These are phyloP conservation scores for Pythium diclinum DNA, from an alignment of 352 stramenopile species.

Conservation along the genomic window DNA sequence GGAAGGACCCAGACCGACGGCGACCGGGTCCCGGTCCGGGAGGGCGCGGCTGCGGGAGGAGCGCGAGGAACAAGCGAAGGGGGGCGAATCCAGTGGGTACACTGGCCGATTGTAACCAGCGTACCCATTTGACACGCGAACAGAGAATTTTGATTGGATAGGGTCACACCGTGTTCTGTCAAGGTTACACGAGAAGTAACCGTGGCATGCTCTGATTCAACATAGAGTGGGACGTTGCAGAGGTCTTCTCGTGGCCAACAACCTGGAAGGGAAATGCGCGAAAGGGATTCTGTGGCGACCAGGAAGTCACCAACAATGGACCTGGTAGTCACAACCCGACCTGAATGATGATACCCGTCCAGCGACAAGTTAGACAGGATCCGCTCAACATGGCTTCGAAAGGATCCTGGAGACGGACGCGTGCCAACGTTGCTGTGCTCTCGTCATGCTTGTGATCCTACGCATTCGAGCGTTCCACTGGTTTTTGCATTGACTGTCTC, in stretches of 20 bases:
- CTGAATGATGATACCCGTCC: too few species aligned
- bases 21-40: too few species aligned
- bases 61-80: slow-evolving; percentile 7
- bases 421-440: not conserved
- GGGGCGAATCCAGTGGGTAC: slow-evolving; percentile 24
- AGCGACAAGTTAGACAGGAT: not conserved
- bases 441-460: too few species aligned
- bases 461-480: not conserved
- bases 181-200: slow-evolving; percentile 15
- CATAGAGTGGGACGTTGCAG: slow-evolving; percentile 22
- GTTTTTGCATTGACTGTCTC: not conserved
- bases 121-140: slow-evolving; percentile 25
- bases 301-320: slow-evolving; percentile 5
- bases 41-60: slow-evolving; percentile 5
- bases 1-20: slow-evolving; percentile 4
- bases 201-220: slow-evolving; percentile 4
- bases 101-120: slow-evolving; percentile 17
- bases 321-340: not conserved
- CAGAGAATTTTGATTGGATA: slow-evolving; percentile 6
- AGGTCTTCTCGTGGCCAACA: slow-evolving; percentile 17
- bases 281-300: slow-evolving; percentile 5
- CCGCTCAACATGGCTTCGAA: not conserved
- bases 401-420: not conserved
- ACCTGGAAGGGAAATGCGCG: not conserved
- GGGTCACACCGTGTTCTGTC: slow-evolving; percentile 13